phyloP scores from a whole-genome alignment of 352 stramenopile species.

The Phytophthora aleatoria region DNA sequence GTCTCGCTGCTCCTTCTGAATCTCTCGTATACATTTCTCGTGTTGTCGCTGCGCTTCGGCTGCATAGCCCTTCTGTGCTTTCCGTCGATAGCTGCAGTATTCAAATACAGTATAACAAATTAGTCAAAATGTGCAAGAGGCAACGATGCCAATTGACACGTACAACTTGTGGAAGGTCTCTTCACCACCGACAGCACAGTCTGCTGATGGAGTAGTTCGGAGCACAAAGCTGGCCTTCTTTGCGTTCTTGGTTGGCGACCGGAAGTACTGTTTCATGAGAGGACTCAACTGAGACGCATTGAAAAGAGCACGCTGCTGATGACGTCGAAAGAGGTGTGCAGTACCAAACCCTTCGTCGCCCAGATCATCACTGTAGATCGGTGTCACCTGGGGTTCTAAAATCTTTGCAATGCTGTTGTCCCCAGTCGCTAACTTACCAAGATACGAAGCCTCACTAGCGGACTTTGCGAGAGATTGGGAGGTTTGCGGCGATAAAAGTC shows the following conservation, averaged over 20 bases:
- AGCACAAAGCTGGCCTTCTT: conserved; percentile 78
- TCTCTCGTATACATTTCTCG: conserved; percentile 58
- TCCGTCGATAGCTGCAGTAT: conserved; percentile 48
- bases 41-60: conserved; percentile 54
- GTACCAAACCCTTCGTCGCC: conserved; percentile 14
- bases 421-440: conserved; percentile 48
- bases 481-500: conserved; percentile 37
- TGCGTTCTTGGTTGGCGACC: conserved; percentile 53
- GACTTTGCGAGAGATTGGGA: conserved; percentile 40
- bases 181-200: conserved; percentile 77
- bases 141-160: conserved; percentile 7
- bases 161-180: conserved; percentile 85
- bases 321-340: conserved; percentile 40
- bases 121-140: neutral
- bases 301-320: conserved; percentile 75
- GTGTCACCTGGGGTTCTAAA: conserved; percentile 24
- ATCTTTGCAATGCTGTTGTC: conserved; percentile 73
- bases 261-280: conserved; percentile 81
- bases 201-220: conserved; percentile 70
- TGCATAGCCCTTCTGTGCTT: conserved; percentile 49
- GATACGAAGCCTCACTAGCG: conserved; percentile 55
- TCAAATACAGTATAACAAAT: neutral
- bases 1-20: conserved; percentile 64
- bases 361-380: conserved; percentile 12
- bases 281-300: conserved; percentile 82